Evolutionary conservation across 148 eudicot species (phyloP).

Genomic region (Persicaria tinctoria): DNA sequence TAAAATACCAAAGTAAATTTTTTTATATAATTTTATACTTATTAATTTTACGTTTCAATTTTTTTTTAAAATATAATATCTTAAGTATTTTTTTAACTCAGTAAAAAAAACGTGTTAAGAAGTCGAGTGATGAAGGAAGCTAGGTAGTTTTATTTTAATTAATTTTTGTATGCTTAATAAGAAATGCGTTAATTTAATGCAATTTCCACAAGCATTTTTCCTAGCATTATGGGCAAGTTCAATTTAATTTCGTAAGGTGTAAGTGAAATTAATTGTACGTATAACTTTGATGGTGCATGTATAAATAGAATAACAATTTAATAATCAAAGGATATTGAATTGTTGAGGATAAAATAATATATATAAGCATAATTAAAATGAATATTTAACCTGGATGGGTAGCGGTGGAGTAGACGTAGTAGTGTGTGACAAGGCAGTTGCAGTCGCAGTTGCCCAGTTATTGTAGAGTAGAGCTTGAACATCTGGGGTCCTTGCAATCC

Average conservation of each 20-base stretch:
- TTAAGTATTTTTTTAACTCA: too few relatives aligned
- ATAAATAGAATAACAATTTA: background rate
- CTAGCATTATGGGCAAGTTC: background rate
- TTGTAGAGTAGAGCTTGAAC: background rate
- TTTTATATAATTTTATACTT: too few relatives aligned
- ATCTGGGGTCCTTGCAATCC: background rate
- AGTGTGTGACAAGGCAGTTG: background rate
- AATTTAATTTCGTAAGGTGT: background rate
- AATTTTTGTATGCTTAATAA: too few relatives aligned
- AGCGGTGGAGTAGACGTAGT: background rate
- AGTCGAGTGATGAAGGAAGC: too few relatives aligned
- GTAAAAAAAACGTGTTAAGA: too few relatives aligned
- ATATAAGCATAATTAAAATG: background rate
- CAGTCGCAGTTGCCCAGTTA: slow-evolving; percentile 4
- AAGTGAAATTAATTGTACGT: background rate
- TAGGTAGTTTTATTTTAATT: too few relatives aligned
- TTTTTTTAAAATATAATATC: too few relatives aligned
- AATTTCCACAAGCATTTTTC: background rate
- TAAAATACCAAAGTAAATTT: too few relatives aligned
- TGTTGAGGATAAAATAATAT: background rate
- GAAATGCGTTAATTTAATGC: too few relatives aligned
- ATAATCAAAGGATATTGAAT: background rate
- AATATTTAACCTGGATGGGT: background rate
- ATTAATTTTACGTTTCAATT: too few relatives aligned
- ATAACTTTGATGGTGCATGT: background rate